Base-by-base conservation (phyloP, 768 basidiomycete species). In the Pulveroboletus sp. region DNA sequence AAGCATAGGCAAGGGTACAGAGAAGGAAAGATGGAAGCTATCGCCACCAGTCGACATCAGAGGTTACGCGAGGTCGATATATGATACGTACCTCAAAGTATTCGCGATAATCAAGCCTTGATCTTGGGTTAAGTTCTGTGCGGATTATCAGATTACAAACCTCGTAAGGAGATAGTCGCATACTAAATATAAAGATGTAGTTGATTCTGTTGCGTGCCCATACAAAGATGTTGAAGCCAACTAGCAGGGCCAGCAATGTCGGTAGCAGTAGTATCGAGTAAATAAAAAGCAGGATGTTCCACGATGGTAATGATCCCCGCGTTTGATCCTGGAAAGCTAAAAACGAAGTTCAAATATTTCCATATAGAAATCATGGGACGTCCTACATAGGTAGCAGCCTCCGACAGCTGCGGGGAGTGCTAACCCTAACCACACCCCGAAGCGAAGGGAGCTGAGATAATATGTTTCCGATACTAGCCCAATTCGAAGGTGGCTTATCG, bases 131-230 rank as follows among this genome's bases (percentile, higher is more conserved):
- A 45, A 94, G 65, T 64, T 88, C 90, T 85, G 56, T 19, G 19
- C 16, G 37, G 5, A 40, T 40, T n/a, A 27, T 61, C 25, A 63
- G 47, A 40, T 17, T 44, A 4, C 9, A 20, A 40, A 34, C 7
- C 14, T 17, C 23, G 6, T 2, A 37, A 25, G 16, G 19, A 24
- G 17, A 29, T 6, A 38, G 31, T 10, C 19, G 58, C 77, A 33
- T 50, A 88, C 87, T 87, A 59, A 94, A 90, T 31, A 94, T 90
- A 65, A 97, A 95, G n/a, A 84, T 78, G 59, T 94, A 95, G 63
- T 97, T 98, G 57, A 99, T 92, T 39, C 87, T 76, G 6, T 84
- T 72, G 5, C 69, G 67, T 0, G 80, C 74, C 87, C 90, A 99
- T 0, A 85, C 86, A 19, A 84, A 56, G 5, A 98, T 55, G 63